Evolutionary conservation across 176 grass and related monocot species (phyloP), one percentile per base, ranked within the genome.

Genomic region (Dactylis glomerata): DNA sequence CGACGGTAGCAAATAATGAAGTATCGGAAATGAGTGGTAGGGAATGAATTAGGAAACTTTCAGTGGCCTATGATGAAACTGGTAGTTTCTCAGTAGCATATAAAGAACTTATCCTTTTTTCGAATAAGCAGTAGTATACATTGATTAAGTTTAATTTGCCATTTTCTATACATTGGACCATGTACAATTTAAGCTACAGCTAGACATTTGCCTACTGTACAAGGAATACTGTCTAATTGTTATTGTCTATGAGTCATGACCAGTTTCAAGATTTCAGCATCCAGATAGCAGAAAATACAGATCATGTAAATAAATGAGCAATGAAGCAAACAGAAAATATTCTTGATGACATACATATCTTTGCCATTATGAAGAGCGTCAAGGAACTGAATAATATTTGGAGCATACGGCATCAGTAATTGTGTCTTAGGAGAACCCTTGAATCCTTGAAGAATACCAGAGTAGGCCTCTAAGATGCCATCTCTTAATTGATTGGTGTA

Each of bases 381-480:
- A 67, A 93, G 90, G 72, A 96, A 93, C 38, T 91, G 86, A n/a
- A 96, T 37, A 82, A 96, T 88, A 87, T 96, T 74, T 10, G 84
- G 70, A n/a, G 86, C 94, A 91, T 91, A 96, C 0, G 84, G 84
- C 91, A 96, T 87, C 83, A 93, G 46, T 40, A 93, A 44, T 59
- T 93, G 91, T 19, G 84, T 93, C 82, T 93, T 93, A 2, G 84
- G 86, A 63, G 94, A 93, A 49, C 86, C 83, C 84, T 96, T 96
- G 71, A 96, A 96, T 58, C 91, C 94, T 88, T 96, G 94, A 86
- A 96, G 89, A 86, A 96, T 93, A 77, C 94, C 94, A 83, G 94
- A 93, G 86, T 96, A 96, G 73, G 94, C 94, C 81, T 96, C 94
- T 78, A 96, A 89, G 62, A 96, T 96, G 34, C 94, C 91, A 54